A percentile compares a stretch with the other conserved stretches of the same genome.
Evolutionary conservation across 2,329 filamentous ascomycete genomes (phyloP).

Genomic region (Apiospora koreana): DNA sequence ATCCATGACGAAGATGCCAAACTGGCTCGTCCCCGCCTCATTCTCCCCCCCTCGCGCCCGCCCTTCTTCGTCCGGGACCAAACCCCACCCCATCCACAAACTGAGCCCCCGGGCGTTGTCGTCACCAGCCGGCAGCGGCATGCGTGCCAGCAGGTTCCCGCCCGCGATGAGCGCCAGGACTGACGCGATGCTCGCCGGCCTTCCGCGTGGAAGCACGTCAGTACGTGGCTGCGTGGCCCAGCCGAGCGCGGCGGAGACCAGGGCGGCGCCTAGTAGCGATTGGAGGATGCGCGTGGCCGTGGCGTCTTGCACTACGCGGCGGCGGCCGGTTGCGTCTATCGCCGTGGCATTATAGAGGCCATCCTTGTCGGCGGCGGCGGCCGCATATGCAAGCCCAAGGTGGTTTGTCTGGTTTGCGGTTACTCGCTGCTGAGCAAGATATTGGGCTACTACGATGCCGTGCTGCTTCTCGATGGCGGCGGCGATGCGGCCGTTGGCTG

Average conservation of each 20-base stretch:
- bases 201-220: neutral
- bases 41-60: neutral
- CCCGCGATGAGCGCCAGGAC: neutral
- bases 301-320: neutral
- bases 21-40: neutral
- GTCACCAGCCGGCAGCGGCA: neutral
- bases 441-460: neutral
- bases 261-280: neutral
- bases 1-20: neutral
- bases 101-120: neutral
- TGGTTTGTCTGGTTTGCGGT: neutral
- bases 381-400: neutral
- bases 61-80: neutral
- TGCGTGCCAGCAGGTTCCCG: neutral
- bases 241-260: neutral
- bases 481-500: neutral
- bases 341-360: neutral
- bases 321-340: neutral
- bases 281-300: neutral
- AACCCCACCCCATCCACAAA: neutral
- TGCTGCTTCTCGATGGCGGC: neutral
- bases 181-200: neutral
- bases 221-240: neutral
- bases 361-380: neutral
- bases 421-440: neutral